Conservation (phyloP, 495 filamentous ascomycete genomes). For the Lasiosphaeris hirsuta region DNA sequence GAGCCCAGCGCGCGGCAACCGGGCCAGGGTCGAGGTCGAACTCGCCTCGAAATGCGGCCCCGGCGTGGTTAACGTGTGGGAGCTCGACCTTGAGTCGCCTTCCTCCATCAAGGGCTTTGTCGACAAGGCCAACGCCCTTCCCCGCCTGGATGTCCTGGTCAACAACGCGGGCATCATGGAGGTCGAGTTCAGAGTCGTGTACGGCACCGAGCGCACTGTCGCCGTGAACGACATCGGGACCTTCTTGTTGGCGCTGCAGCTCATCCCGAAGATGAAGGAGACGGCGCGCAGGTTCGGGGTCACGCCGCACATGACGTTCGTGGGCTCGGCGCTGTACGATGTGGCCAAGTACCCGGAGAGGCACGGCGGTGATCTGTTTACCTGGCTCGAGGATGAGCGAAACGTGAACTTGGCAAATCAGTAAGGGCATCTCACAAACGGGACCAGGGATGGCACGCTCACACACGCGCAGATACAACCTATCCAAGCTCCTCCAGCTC, state of each 20-base stretch:
- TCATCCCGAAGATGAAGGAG: slow-evolving; percentile 40
- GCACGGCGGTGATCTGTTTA: slow-evolving; percentile 14
- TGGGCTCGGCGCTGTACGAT: slow-evolving; percentile 23
- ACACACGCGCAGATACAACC: slow-evolving; percentile 11
- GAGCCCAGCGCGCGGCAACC: slow-evolving; percentile 34
- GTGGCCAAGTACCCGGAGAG: slow-evolving; percentile 19
- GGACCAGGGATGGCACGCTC: too few relatives aligned
- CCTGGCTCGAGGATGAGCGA: slow-evolving; percentile 9
- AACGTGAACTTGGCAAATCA: slow-evolving; percentile 15
- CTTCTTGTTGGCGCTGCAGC: slow-evolving; percentile 41
- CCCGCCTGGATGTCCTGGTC: slow-evolving; percentile 41
- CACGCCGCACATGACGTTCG: slow-evolving; percentile 32
- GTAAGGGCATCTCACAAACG: background rate
- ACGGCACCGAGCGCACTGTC: slow-evolving; percentile 44
- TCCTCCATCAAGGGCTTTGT: slow-evolving; percentile 24
- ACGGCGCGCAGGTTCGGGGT: slow-evolving; percentile 23
- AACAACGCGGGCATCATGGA: slow-evolving; percentile 42
- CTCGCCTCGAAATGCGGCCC: slow-evolving; percentile 29
- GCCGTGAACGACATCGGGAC: slow-evolving; percentile 53
- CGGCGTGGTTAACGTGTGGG: slow-evolving; percentile 51
- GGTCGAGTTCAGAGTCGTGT: slow-evolving; percentile 12
- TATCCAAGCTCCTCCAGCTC: slow-evolving; percentile 19
- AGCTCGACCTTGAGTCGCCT: slow-evolving; percentile 42
- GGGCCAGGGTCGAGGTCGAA: slow-evolving; percentile 41
- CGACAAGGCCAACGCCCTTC: slow-evolving; percentile 21